Base-by-base conservation (phyloP, 2,329 filamentous ascomycete genomes). In the Colletotrichum navitas region DNA sequence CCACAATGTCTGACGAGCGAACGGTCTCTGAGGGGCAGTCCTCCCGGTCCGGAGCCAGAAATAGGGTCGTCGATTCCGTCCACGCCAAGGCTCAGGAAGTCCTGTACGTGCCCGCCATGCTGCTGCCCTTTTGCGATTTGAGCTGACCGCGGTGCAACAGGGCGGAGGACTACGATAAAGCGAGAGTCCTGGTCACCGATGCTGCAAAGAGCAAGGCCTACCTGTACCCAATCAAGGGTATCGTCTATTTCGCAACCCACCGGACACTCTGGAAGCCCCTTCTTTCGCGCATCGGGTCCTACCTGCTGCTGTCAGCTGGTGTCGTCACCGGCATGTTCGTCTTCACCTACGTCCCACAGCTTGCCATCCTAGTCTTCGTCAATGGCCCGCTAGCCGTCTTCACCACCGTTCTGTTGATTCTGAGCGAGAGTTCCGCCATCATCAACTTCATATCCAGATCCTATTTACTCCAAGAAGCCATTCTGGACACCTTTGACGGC, bases 401-500 rank as follows among this genome's bases (percentile, higher is more conserved):
- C 71, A 91, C 91, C 1, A 92, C 93, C 0, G 85, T 91, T 2
- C 82, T 94, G 11, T 86, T 95, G 26, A 89, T 94, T 3, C 83
- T 91, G 54, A 89, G 84, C 74, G 89, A 91, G 80, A 90, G 87
- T 76, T 86, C 89, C 2, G 85, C 87, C 18, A 84, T 91, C 66
- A 85, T 89, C 74, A 88, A 85, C 74, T 77, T 87, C 45, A 75
- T 90, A 21, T 87, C 89, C 11, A 90, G 91, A 76, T 91, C 88
- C 52, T 95, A 94, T 79, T 82, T 97, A 47, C 88, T 97, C 55
- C 90, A 93, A 74, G 94, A 97, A 73, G 92, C 94, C 0, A 85
- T 98, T 43, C 85, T 96, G 34, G 94, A 98, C 80, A 95, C 93
- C 0, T 98, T 98, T 79, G 95, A 98, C 78, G 94, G 92, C 41